These are phyloP conservation scores for Porcisia hertigi DNA, from an alignment of 208 protist genomes.

Conservation along the genomic window DNA sequence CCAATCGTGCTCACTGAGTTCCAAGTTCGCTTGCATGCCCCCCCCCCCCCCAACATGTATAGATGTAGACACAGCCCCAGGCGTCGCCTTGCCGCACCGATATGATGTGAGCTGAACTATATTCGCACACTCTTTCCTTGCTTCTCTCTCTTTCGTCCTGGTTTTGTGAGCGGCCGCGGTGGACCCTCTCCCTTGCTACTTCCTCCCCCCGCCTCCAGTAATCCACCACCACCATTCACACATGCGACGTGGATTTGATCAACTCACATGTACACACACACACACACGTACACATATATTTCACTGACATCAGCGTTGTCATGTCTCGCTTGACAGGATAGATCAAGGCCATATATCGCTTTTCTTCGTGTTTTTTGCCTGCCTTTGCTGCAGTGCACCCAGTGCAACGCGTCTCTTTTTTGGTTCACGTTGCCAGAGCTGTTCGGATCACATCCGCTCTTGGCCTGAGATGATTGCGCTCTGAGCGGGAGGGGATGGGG, in stretches of 20 bases:
- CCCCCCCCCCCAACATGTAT: background rate
- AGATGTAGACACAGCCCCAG: background rate
- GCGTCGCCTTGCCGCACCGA: background rate
- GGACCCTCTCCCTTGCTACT: background rate
- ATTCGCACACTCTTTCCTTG: background rate
- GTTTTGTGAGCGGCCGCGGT: background rate
- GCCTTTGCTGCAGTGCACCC: background rate
- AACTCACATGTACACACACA: background rate
- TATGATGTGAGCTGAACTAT: background rate
- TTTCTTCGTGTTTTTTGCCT: background rate
- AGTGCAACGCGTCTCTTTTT: too few relatives aligned
- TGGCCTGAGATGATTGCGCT: too few relatives aligned
- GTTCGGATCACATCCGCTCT: too few relatives aligned
- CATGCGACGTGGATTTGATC: background rate
- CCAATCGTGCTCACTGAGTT: too few relatives aligned
- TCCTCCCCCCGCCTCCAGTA: background rate
- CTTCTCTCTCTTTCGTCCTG: background rate
- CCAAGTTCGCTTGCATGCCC: too few relatives aligned
- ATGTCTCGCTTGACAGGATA: background rate
- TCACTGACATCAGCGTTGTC: background rate
- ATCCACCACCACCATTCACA: background rate
- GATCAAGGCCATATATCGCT: background rate
- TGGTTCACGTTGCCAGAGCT: too few relatives aligned
- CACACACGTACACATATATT: constrained; percentile 1
- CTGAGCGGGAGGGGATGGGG: too few relatives aligned